Base-by-base conservation (phyloP, 768 basidiomycete genomes). In the Boletus rex-veris region DNA sequence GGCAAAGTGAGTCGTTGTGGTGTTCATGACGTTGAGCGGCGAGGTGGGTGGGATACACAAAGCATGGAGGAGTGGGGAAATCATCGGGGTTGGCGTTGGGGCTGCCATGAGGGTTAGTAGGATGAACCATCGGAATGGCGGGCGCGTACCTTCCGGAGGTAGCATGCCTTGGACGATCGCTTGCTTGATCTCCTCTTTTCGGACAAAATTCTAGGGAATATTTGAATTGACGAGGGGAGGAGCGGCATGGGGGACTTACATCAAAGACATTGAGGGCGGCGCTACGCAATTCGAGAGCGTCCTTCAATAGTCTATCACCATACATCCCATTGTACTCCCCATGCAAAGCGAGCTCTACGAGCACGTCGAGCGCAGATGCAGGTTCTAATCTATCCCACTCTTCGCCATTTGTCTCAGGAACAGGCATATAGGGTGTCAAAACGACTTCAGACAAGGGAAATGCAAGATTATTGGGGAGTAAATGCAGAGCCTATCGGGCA, bases 371-470 rank as follows among this genome's bases (percentile, higher is more conserved):
- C 0, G 90, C 90, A 4, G 90, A 86, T 15, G 88, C 80, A 5
- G 83, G 77, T 54, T 93, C 89, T 21, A 96, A 69, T 19, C 93
- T 80, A 67, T 95, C 91, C 91, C 91, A 93, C 65, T 96, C 92
- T 71, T 96, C 93, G 8, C 92, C 92, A 55, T 90, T 81, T 50
- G 95, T 80, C 70, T 91, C 83, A 54, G 90, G 83, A 40, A 88
- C 83, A 63, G 90, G 81, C 72, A 88, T 76, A 67, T 90, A 84
- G 57, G 88, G 82, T 51, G 88, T 85, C 55, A 89, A 66, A 59
- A 83, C 75, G 64, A 95, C 69, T 58, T 84, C 73, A 46, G 84
- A 76, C 60, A 98, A 71, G 45, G 82, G 86, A 63, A 80, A 87
- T 61, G 74, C 83, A 62, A 70, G 77, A 63, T 59, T 75, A 21